A percentile compares a stretch with the other conserved stretches of the same genome.
Evolutionary conservation across 2,329 filamentous ascomycete species (phyloP).

Genomic region (Botryotinia convoluta): DNA sequence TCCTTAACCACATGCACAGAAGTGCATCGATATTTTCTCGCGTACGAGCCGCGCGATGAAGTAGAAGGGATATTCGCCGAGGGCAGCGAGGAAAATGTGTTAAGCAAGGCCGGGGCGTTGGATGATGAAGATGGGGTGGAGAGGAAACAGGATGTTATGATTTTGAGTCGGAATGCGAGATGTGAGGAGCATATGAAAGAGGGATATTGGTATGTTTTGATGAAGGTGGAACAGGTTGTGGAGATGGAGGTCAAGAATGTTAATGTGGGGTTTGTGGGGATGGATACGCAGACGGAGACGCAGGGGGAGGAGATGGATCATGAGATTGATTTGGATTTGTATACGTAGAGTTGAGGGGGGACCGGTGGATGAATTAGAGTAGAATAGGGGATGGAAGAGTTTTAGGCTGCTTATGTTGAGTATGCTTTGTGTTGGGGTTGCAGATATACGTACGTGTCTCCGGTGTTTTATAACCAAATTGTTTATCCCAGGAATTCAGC

Average conservation of each 20-base stretch:
- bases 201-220: slow-evolving; percentile 17
- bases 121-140: neutral
- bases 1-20: slow-evolving; percentile 1
- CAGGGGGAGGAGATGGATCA: neutral
- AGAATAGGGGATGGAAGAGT: neutral
- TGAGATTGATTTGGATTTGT: slow-evolving; percentile 15
- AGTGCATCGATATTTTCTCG: slow-evolving; percentile 8
- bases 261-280: neutral
- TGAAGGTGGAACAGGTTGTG: slow-evolving; percentile 7
- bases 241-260: neutral
- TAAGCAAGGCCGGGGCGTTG: neutral
- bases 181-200: slow-evolving; percentile 14
- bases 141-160: slow-evolving; percentile 18
- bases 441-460: neutral
- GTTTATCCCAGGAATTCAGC: neutral
- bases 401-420: neutral
- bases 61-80: neutral
- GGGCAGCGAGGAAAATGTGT: neutral
- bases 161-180: slow-evolving; percentile 17
- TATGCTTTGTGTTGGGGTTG: neutral
- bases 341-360: neutral
- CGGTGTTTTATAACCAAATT: neutral
- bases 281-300: neutral
- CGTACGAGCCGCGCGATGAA: neutral
- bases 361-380: neutral